Evolutionary conservation across 371 early-diverging fungal genomes (phyloP), one percentile per base, ranked within the genome.

Genomic region (Mucor racemosus): DNA sequence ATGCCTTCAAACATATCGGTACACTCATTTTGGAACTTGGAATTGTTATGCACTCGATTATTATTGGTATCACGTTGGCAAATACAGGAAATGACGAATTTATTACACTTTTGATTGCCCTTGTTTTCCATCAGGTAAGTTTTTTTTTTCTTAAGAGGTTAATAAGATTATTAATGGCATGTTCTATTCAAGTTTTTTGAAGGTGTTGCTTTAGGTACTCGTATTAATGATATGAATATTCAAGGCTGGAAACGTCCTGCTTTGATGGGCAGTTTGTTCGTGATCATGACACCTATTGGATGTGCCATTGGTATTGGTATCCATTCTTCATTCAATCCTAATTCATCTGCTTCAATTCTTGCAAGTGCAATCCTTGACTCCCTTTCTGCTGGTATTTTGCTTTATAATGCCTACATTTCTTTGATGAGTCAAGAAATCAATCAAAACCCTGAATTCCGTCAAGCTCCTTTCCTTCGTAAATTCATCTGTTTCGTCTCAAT

Each of bases 51-150:
- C 97, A 96, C 74, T 95, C 95, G 0, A 80, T 97, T 57, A 85
- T 96, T 58, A 89, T 97, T 63, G 97, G 97, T 9, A 67, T 96
- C 33, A 84, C 93, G 0, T 78, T 97, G 17, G 91, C 94, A 5
- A 87, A 88, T 31, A 77, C 92, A 0, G 77, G 81, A 7, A 89
- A 85, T 40, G 74, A 82, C 1, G 87, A 84, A 15, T 94, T 92
- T 74, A 75, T 76, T 15, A 82, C 91, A 1, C 86, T 96, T 13
- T 75, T 94, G 13, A 80, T 92, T 59, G 96, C 96, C 4, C 83
- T 96, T 36, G 82, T 85, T 19, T 95, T 96, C 81, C 97, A 97
- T 77, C 96, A 97, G 80, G 84, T 84, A 78, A 71, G 26, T 3
- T 26, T 3, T 26, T 26, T 26, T 26, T 26, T 26, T 26, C 3